A percentile compares a stretch with the other conserved stretches of the same genome.
phyloP scores from a whole-genome alignment of 148 eudicot species.

The Diospyros kaki region DNA sequence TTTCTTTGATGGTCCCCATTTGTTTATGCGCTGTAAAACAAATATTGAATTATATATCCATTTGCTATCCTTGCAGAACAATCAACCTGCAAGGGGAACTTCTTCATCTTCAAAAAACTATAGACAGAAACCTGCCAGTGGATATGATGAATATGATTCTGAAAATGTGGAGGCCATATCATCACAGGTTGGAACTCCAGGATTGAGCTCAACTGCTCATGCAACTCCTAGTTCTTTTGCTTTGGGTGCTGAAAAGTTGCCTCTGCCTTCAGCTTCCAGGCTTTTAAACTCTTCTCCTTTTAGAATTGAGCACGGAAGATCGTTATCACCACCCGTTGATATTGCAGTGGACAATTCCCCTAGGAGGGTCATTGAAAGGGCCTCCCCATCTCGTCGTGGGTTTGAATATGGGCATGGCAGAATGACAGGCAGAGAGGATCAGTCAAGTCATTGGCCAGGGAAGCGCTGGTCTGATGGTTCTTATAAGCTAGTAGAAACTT shows the following conservation, averaged over 20 bases:
- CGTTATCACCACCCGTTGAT: constrained; percentile 55
- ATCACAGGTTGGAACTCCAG: constrained; percentile 36
- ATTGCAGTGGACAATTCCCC: constrained; percentile 46
- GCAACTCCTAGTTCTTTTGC: constrained; percentile 42
- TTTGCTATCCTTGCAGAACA: constrained; percentile 30
- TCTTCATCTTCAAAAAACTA: constrained; percentile 25
- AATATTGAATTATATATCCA: not conserved
- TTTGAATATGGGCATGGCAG: constrained; percentile 36
- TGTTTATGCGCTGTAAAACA: too few species aligned
- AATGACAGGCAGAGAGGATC: constrained; percentile 46
- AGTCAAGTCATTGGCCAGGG: constrained; percentile 35
- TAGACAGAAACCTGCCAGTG: constrained; percentile 34
- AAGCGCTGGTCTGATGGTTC: constrained; percentile 33
- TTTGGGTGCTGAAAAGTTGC: constrained; percentile 35
- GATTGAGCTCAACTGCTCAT: constrained; percentile 38
- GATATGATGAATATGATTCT: constrained; percentile 47
- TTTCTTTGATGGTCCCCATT: not conserved
- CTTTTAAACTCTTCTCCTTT: constrained; percentile 29
- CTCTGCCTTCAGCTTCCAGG: constrained; percentile 29
- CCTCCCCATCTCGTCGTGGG: constrained; percentile 40
- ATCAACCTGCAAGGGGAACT: constrained; percentile 39
- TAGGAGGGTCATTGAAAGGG: constrained; percentile 36
- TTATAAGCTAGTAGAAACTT: constrained; percentile 31
- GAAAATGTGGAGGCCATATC: constrained; percentile 38
- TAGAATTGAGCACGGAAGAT: constrained; percentile 37